These are phyloP conservation scores for Ocimum tenuiflorum DNA, from an alignment of 257 asterid genomes.

Conservation along the genomic window DNA sequence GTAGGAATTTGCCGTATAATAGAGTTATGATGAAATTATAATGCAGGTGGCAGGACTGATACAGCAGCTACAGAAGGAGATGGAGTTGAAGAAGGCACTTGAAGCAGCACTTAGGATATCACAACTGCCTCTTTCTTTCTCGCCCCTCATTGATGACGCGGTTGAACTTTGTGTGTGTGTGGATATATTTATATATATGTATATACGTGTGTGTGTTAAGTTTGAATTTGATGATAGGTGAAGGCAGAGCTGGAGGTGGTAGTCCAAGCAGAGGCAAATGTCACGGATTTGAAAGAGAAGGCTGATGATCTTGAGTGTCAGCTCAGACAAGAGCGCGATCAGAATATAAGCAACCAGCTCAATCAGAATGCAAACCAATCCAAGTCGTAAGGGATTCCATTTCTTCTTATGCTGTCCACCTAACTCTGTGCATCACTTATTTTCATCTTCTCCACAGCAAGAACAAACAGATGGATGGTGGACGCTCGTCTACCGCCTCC, in stretches of 20 bases:
- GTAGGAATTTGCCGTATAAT: no score
- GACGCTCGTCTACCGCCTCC: slow-evolving; percentile 25
- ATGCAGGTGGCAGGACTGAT: slow-evolving; percentile 66
- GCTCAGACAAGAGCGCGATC: slow-evolving; percentile 49
- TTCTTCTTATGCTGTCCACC: slow-evolving; percentile 11
- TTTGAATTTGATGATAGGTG: slow-evolving; percentile 36
- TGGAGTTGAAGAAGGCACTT: slow-evolving; percentile 57
- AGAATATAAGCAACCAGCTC: slow-evolving; percentile 37
- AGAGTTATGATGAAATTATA: no score
- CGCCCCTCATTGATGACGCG: slow-evolving; percentile 56
- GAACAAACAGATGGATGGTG: slow-evolving; percentile 40
- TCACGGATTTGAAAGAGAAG: slow-evolving; percentile 46
- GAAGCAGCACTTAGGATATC: slow-evolving; percentile 59
- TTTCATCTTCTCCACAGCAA: slow-evolving; percentile 36
- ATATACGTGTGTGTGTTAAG: no score
- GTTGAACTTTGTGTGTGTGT: slow-evolving; percentile 28
- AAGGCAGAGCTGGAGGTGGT: slow-evolving; percentile 62
- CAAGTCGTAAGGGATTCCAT: slow-evolving; percentile 35
- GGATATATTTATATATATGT: no score
- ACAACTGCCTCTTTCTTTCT: slow-evolving; percentile 32
- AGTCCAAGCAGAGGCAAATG: slow-evolving; percentile 55
- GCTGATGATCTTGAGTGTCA: slow-evolving; percentile 63
- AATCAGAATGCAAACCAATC: slow-evolving; percentile 34
- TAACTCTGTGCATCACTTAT: background rate
- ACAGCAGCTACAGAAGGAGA: slow-evolving; percentile 70